Base-by-base conservation (phyloP, 192 early-diverging fungal species). In the Coemansia furcata region DNA sequence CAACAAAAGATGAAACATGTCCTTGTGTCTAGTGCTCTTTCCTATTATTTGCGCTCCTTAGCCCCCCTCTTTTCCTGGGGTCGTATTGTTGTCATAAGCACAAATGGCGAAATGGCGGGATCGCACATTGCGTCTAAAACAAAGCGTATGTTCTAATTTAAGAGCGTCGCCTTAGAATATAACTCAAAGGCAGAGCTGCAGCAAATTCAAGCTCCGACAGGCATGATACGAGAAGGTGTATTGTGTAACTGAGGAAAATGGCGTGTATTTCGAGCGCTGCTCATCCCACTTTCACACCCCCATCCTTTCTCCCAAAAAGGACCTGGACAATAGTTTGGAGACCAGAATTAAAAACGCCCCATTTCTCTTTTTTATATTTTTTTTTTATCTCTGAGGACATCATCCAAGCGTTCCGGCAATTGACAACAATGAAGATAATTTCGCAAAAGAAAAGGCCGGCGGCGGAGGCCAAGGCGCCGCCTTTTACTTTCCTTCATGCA, bases 301-400 rank as follows among this genome's bases (percentile, higher is more conserved):
- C 39, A 3, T 14, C 39, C 12, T 52, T 52, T 52, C 3, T 11
- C 23, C 50, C 21, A 52, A 30, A 4, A 14, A 55, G 54, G 12
- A 14, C 6, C 3, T 55, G 29, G 3, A 55, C 30, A 55, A 55
- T 35, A 55, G 30, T 14, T n/a, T 15, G 15, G 14, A 55, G 14
- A 32, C 54, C 54, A 55, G 30, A 55, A 55, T 55, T 55, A 55
- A 55, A 55, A 55, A 55, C 54, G 54, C 54, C 54, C 15, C 29
- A 23, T 50, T 15, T 17, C 29, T 33, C 54, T 32, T 6, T 32
- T 33, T 17, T 32, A 12, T 33, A 4, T 30, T 11, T 30, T 5
- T 54, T 12, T 52, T 21, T 29, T 30, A 6, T 23, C 30, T 30
- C 30, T 30, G 14, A 23, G 30, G 54, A 7, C 30, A 55, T 47